phyloP scores from a whole-genome alignment of 371 early-diverging fungal genomes.

The Zopfochytrium polystomum region DNA sequence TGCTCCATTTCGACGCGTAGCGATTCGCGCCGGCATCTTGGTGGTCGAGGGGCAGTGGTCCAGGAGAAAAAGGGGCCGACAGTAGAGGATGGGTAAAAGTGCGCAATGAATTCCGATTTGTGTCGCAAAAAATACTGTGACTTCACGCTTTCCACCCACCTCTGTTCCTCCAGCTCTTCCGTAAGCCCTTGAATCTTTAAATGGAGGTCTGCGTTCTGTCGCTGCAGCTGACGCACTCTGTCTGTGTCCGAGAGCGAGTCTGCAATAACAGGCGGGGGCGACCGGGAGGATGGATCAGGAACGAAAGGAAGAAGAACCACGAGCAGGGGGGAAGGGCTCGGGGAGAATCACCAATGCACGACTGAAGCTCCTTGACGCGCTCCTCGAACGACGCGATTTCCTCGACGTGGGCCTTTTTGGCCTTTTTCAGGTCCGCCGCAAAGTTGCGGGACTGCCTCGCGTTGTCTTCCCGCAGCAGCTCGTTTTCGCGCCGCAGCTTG shows the following conservation, averaged over 20 bases:
- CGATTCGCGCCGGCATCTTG: conserved; percentile 40
- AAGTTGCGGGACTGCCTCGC: background rate
- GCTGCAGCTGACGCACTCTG: conserved; percentile 29
- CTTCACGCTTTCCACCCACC: conserved; percentile 16
- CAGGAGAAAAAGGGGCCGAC: too few relatives aligned
- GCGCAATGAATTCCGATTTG: too few relatives aligned
- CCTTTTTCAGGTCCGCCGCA: conserved; percentile 4
- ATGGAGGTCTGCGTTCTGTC: conserved; percentile 44
- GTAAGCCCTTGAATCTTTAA: conserved; percentile 23
- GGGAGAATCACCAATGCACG: conserved; percentile 16
- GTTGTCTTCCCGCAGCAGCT: conserved; percentile 12
- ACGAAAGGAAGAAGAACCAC: background rate
- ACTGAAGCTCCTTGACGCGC: conserved; percentile 21
- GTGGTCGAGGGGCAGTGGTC: background rate
- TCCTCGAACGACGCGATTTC: conserved; percentile 23
- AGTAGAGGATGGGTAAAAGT: too few relatives aligned
- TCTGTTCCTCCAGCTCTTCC: conserved; percentile 34
- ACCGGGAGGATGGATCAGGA: background rate
- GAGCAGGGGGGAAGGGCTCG: too few relatives aligned
- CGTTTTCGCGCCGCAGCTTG: conserved; percentile 18
- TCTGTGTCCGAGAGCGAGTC: conserved; percentile 34
- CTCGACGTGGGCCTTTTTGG: conserved; percentile 12
- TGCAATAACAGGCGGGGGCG: background rate
- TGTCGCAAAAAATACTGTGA: background rate
- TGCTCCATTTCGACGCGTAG: conserved; percentile 33